phyloP scores from a whole-genome alignment of 1,139 yeast genomes.

The Scheffersomyces insectosa region DNA sequence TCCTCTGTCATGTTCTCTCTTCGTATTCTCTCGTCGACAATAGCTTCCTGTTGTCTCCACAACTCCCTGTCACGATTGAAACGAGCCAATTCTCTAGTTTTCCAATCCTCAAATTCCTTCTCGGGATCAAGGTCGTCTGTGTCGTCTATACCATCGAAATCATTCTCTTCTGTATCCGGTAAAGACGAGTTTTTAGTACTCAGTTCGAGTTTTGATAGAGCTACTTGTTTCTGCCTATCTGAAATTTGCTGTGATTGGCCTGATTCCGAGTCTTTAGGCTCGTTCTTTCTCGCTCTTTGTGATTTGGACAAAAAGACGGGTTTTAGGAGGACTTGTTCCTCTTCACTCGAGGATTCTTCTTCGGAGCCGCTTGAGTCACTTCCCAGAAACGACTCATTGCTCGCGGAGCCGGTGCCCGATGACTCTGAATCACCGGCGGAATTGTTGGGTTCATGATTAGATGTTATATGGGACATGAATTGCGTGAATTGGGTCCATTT shows the following conservation, averaged over 20 bases:
- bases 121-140: constrained; percentile 57
- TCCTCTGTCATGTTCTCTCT: constrained; percentile 28
- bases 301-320: constrained; percentile 15
- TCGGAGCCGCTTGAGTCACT: background rate
- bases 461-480: no score
- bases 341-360: constrained; percentile 3
- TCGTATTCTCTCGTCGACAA: constrained; percentile 37
- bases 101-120: constrained; percentile 48
- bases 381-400: background rate
- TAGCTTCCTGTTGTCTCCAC: constrained; percentile 36
- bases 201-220: constrained; percentile 3
- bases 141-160: constrained; percentile 44
- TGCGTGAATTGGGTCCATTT: no score
- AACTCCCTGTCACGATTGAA: constrained; percentile 41
- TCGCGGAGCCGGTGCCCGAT: no score
- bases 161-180: constrained; percentile 13
- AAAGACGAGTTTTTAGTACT: constrained; percentile 3
- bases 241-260: background rate
- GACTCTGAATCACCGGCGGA: no score
- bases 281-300: constrained; percentile 4
- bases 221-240: constrained; percentile 2
- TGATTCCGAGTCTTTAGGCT: background rate
- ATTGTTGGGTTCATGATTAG: no score
- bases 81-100: constrained; percentile 40
- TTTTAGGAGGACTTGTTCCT: constrained; percentile 10